These are phyloP conservation scores for Hymenoscyphus scutula DNA, from an alignment of 2,329 filamentous ascomycete genomes.

Conservation along the genomic window DNA sequence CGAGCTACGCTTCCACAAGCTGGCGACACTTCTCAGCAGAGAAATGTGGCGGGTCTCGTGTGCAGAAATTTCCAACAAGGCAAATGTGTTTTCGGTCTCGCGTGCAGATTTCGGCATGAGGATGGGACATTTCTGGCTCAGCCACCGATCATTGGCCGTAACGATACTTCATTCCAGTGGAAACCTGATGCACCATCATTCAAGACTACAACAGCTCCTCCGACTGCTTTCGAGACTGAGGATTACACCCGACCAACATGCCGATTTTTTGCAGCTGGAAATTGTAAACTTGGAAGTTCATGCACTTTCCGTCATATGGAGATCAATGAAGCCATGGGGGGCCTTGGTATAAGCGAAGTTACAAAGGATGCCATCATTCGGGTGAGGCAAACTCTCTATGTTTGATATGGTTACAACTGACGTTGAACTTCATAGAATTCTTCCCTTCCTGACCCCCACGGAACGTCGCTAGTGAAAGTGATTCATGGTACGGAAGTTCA, in stretches of 20 bases:
- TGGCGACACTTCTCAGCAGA: no score
- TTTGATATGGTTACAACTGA: not conserved
- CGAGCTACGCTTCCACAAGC: no score
- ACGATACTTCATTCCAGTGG: not conserved
- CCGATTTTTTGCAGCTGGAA: not conserved
- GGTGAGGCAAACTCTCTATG: not conserved
- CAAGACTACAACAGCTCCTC: not conserved
- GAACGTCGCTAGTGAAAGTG: not conserved
- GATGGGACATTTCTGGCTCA: no score
- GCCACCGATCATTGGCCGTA: no score
- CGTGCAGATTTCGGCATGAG: not conserved
- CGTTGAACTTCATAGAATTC: not conserved
- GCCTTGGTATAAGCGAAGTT: not conserved
- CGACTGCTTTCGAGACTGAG: no score
- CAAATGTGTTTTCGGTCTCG: not conserved
- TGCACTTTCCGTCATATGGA: slow-evolving; percentile 1
- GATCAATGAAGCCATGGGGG: not conserved
- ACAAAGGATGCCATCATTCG: not conserved
- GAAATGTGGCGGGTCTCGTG: no score
- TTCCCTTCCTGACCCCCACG: not conserved
- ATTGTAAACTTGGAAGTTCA: slow-evolving; percentile 7
- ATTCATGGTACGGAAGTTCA: slow-evolving; percentile 11
- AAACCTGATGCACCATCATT: not conserved
- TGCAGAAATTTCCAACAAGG: no score
- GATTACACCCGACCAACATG: not conserved